Conservation (phyloP, 768 basidiomycete species). For the Rhodocollybia butyracea region DNA sequence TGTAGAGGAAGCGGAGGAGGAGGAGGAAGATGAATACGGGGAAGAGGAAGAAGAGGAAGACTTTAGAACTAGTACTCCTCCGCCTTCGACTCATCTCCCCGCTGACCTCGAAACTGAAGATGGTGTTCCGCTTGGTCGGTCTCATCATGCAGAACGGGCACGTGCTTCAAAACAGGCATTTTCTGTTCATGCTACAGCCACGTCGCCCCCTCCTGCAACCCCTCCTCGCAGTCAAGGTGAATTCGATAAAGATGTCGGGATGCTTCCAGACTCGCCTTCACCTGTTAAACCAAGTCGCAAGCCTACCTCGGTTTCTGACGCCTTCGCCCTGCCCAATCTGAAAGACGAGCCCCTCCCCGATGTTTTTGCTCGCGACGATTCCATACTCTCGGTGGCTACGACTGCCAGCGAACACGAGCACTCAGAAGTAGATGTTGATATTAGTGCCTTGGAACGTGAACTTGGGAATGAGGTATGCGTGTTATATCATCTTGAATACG, state of each 20-base stretch:
- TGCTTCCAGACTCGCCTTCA: slow-evolving; percentile 49
- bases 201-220: slow-evolving; percentile 16
- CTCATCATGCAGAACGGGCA: slow-evolving; percentile 59
- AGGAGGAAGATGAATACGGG: slow-evolving; percentile 25
- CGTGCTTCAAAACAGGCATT: too few relatives aligned
- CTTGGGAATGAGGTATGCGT: slow-evolving; percentile 13
- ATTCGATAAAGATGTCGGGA: slow-evolving; percentile 36
- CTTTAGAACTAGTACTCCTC: slow-evolving; percentile 43
- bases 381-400: neutral
- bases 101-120: slow-evolving; percentile 60
- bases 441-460: slow-evolving; percentile 12
- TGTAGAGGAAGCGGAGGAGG: slow-evolving; percentile 21
- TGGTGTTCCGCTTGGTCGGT: slow-evolving; percentile 61
- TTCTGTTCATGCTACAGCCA: slow-evolving; percentile 15
- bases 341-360: slow-evolving; percentile 17
- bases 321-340: slow-evolving; percentile 16
- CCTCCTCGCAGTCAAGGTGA: slow-evolving; percentile 19
- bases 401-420: too few relatives aligned
- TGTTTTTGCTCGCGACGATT: slow-evolving; percentile 2
- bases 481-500: neutral
- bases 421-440: slow-evolving; percentile 11
- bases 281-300: slow-evolving; percentile 28
- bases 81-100: slow-evolving; percentile 41
- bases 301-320: slow-evolving; percentile 12
- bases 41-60: slow-evolving; percentile 39